These are phyloP conservation scores for Triadica sebifera DNA, from an alignment of 345 rosid genomes.

Conservation along the genomic window DNA sequence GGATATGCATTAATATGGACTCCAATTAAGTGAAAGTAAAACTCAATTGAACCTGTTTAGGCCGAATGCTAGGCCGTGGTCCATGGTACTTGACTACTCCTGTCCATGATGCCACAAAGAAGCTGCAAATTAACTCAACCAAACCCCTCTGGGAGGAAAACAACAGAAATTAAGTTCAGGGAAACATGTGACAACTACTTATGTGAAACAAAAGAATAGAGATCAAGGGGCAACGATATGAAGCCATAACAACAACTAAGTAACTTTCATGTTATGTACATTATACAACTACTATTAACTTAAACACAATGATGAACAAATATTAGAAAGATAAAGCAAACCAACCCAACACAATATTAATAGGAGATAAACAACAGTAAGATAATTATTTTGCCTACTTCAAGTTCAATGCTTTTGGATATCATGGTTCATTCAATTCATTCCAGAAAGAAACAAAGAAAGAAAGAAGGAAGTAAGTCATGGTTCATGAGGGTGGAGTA, in stretches of 20 bases:
- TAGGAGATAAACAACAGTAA: neutral
- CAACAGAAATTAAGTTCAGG: constrained; percentile 9
- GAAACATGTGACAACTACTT: constrained; percentile 4
- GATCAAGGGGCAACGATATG: neutral
- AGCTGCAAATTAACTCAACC: constrained; percentile 98
- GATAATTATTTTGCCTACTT: neutral
- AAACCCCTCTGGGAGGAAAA: constrained; percentile 62
- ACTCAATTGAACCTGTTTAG: constrained; percentile 62
- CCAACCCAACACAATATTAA: neutral
- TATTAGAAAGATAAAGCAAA: neutral
- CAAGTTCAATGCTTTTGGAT: neutral
- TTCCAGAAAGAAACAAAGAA: too few species aligned
- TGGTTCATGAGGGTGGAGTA: neutral
- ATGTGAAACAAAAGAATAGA: neutral
- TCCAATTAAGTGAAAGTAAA: constrained; percentile 1
- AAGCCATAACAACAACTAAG: neutral
- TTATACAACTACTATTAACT: neutral
- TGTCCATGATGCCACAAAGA: constrained; percentile 99
- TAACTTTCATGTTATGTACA: neutral
- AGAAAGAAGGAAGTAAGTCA: neutral
- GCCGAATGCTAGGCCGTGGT: constrained; percentile 93
- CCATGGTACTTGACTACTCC: constrained; percentile 97
- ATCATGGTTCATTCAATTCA: too few species aligned
- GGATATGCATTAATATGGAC: neutral
- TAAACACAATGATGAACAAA: neutral